Conservation (phyloP, 2,329 filamentous ascomycete genomes). For the Knoxdaviesia proteae region DNA sequence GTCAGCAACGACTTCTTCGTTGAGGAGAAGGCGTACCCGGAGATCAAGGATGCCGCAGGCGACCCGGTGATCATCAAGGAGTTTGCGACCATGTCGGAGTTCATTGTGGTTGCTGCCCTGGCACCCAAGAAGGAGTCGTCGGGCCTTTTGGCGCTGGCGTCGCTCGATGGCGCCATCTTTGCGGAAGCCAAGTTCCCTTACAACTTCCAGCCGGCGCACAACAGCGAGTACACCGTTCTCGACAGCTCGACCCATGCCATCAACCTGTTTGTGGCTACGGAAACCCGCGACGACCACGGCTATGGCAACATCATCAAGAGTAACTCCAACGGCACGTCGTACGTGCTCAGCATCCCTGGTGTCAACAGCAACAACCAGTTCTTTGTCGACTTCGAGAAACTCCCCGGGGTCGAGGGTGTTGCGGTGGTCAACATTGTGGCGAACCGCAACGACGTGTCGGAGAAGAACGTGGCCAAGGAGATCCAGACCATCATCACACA, state of each 20-base stretch:
- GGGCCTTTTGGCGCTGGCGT: slow-evolving; percentile 58
- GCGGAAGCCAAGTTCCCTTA: slow-evolving; percentile 69
- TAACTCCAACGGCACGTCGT: slow-evolving; percentile 94
- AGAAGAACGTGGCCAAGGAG: slow-evolving; percentile 59
- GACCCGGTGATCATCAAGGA: slow-evolving; percentile 42
- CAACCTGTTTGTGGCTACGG: slow-evolving; percentile 79
- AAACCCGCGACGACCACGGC: slow-evolving; percentile 38
- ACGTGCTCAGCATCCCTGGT: slow-evolving; percentile 59
- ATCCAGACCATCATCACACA: slow-evolving; percentile 86
- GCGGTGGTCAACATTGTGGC: slow-evolving; percentile 67
- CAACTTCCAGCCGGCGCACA: slow-evolving; percentile 57
- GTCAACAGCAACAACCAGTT: slow-evolving; percentile 63
- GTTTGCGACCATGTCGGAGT: slow-evolving; percentile 92
- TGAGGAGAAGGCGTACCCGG: slow-evolving; percentile 20
- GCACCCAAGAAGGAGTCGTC: slow-evolving; percentile 26
- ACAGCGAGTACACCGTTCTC: slow-evolving; percentile 69
- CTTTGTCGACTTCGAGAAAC: slow-evolving; percentile 92
- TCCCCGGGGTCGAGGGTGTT: slow-evolving; percentile 79
- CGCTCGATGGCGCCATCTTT: slow-evolving; percentile 65
- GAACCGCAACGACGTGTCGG: slow-evolving; percentile 46
- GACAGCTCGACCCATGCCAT: slow-evolving; percentile 89
- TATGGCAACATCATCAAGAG: slow-evolving; percentile 90
- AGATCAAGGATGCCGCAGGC: slow-evolving; percentile 38
- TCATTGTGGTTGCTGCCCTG: slow-evolving; percentile 64
- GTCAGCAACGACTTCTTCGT: slow-evolving; percentile 64